Base-by-base conservation (phyloP, 2,329 filamentous ascomycete species). In the Aureobasidium sp. region DNA sequence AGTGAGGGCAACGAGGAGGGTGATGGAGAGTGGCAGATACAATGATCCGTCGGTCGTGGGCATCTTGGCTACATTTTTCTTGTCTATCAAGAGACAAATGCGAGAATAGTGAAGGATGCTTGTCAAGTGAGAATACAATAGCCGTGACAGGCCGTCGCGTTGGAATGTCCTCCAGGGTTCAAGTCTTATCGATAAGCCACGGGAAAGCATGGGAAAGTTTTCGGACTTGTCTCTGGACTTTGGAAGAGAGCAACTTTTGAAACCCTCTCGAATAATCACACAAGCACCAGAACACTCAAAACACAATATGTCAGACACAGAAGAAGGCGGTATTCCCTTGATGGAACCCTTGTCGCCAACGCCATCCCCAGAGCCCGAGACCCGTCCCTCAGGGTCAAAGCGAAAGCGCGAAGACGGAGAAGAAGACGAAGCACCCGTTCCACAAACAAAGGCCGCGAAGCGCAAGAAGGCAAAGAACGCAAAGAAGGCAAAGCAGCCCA, bases 401-500 rank as follows among this genome's bases (percentile, higher is more conserved):
- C 75, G 81, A 51, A 84, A 84, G 72, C 76, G 80, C 38, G 69
- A 72, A 33, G 68, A 71, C 50, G 71, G 72, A 56, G 71, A 73
- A 16, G 75, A 75, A 23, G 75, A 72, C n/a, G 73, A 74, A 51
- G 29, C 63, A 51, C 43, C 53, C 13, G 38, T 33, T 25, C 25
- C 36, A 42, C 43, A 59, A 31, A 72, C 68, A 63, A 78, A 77
- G 67, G 75, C 76, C 68, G 73, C 76, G 68, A 87, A 87, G 74
- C 59, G 59, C 59, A 62, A 62, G 36, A 75, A 78, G 65, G 91
- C 85, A 81, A 92, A 88, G 80, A 64, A 67, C 73, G 75, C 78
- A 63, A 91, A 84, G 81, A 91, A 88, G 79, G 84, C 83, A 67
- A 82, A 82, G 73, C 83, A 87, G 74, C 80, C 81, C 63, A 82